Evolutionary conservation across 2,329 filamentous ascomycete genomes (phyloP).

Genomic region (Diaporthe citrichinensis): DNA sequence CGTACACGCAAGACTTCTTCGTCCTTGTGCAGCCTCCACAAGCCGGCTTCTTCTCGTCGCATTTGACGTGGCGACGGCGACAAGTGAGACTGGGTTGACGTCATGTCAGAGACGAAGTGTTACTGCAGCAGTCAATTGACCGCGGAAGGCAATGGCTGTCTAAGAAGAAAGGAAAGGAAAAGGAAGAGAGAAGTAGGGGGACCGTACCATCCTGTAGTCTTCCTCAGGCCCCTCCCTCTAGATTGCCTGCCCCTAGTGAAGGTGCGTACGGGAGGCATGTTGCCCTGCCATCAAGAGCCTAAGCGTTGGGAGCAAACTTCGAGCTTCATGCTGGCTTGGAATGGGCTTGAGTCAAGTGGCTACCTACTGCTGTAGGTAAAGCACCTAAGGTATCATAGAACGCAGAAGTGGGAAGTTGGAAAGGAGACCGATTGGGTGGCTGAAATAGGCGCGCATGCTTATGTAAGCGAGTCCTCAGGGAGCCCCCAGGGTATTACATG

Average conservation of each 20-base stretch:
- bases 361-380: neutral
- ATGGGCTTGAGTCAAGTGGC: neutral
- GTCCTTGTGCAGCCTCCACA: neutral
- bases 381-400: neutral
- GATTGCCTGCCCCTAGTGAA: neutral
- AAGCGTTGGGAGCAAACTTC: neutral
- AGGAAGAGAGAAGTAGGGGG: neutral
- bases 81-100: neutral
- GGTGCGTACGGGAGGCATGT: neutral
- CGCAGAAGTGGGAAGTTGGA: neutral
- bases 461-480: neutral
- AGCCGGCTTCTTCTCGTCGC: neutral
- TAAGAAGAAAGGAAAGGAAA: neutral
- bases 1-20: neutral
- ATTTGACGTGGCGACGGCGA: slow-evolving; percentile 1
- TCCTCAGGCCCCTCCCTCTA: neutral
- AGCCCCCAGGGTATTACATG: neutral
- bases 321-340: neutral
- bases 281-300: neutral
- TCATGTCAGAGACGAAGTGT: neutral
- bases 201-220: neutral
- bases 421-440: neutral
- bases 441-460: neutral
- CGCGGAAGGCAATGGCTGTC: neutral
- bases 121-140: neutral